Percentiles rank a stretch among this genome's conserved stretches.
Conservation (phyloP, 768 basidiomycete species). For the Fomitopsis pulvina region DNA sequence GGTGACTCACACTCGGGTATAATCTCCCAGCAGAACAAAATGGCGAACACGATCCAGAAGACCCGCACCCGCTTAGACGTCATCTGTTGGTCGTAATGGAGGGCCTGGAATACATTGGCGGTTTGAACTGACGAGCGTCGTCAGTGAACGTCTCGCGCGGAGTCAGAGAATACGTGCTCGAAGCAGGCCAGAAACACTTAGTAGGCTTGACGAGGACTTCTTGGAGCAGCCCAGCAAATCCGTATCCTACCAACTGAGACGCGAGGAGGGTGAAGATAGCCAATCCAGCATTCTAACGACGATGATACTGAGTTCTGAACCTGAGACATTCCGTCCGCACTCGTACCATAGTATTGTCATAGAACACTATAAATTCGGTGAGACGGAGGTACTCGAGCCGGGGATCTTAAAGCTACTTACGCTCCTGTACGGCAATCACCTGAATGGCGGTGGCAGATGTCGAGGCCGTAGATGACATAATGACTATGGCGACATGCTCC, state of each 20-base stretch:
- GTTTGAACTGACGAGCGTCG: conserved; percentile 27
- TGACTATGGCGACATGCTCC: conserved; percentile 18
- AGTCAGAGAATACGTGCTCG: conserved; percentile 11
- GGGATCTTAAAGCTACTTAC: background rate
- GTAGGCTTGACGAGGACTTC: conserved; percentile 47
- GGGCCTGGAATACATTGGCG: conserved; percentile 27
- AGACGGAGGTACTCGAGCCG: background rate
- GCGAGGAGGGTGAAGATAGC: conserved; percentile 21
- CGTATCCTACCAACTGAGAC: conserved; percentile 19
- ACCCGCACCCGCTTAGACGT: conserved; percentile 30
- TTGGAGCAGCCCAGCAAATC: conserved; percentile 20
- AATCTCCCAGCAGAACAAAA: conserved; percentile 28
- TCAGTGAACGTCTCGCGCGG: conserved; percentile 11
- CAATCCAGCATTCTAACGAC: conserved; percentile 10
- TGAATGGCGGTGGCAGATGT: conserved; percentile 12
- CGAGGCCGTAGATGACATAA: conserved; percentile 14
- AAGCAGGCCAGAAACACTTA: conserved; percentile 23
- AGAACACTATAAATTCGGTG: conserved; percentile 14
- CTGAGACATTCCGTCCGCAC: background rate
- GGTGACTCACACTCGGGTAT: conserved; percentile 30
- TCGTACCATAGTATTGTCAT: conserved; percentile 21
- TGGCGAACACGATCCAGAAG: conserved; percentile 32
- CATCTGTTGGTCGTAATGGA: conserved; percentile 29
- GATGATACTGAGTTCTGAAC: background rate
- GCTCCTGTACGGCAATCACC: conserved; percentile 9